phyloP scores from a whole-genome alignment of 345 rosid species.

The Citrus sinensis region DNA sequence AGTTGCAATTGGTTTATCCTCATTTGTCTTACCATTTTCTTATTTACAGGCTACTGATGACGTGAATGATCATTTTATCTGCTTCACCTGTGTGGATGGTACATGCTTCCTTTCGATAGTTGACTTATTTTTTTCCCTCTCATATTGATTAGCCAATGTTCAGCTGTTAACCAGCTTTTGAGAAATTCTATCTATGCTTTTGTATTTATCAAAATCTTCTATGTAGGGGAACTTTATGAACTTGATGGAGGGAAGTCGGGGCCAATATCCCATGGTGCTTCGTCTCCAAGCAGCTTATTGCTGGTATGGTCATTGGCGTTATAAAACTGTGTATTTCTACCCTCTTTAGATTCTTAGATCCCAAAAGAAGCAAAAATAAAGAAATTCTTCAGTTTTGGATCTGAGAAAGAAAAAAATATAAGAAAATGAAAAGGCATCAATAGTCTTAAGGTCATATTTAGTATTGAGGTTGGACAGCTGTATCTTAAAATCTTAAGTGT shows the following conservation, averaged over 20 bases:
- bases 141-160: neutral
- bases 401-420: neutral
- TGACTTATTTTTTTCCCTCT: neutral
- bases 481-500: too few relatives aligned
- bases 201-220: neutral
- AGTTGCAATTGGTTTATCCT: neutral
- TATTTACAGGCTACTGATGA: constrained; percentile 60
- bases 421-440: neutral
- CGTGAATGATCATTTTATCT: constrained; percentile 75
- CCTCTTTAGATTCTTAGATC: neutral
- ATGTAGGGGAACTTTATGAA: constrained; percentile 76
- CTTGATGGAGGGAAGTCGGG: constrained; percentile 88
- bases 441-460: neutral
- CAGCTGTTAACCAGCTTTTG: neutral
- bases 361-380: neutral
- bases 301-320: constrained; percentile 39
- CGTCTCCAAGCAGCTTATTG: constrained; percentile 64
- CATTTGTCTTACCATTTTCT: neutral
- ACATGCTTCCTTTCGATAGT: constrained; percentile 5
- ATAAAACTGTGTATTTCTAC: neutral
- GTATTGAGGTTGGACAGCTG: too few relatives aligned
- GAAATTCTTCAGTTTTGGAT: neutral
- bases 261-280: constrained; percentile 69
- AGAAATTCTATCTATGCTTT: neutral
- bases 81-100: constrained; percentile 87